Evolutionary conservation across 176 grass and related monocot species (phyloP).

Genomic region (Tillandsia leiboldiana): DNA sequence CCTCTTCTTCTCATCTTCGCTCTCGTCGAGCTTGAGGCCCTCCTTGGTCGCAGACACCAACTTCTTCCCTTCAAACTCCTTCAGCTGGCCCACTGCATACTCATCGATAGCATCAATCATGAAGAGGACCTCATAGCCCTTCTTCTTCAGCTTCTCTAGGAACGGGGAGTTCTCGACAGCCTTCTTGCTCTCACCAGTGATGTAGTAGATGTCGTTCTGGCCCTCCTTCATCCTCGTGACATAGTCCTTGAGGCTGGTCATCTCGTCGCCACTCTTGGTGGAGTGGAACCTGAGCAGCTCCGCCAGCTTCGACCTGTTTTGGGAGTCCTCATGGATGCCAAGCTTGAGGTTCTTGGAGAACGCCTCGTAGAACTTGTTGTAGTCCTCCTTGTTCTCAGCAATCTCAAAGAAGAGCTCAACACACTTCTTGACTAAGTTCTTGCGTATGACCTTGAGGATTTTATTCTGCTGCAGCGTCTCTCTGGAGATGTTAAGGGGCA

Average conservation of each 20-base stretch:
- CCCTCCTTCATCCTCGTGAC: constrained; percentile 99
- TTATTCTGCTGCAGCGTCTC: constrained; percentile 98
- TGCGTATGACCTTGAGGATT: constrained; percentile 89
- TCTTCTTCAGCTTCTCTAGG: constrained; percentile 95
- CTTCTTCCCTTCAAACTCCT: constrained; percentile 99
- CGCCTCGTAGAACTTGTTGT: constrained; percentile 94
- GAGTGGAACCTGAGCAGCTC: constrained; percentile 91
- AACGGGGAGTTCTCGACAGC: constrained; percentile 94
- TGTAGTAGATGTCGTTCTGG: constrained; percentile 94
- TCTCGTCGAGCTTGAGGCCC: constrained; percentile 90
- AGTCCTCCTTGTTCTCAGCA: constrained; percentile 97
- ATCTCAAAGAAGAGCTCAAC: constrained; percentile 96
- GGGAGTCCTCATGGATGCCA: constrained; percentile 75
- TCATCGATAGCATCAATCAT: constrained; percentile 94
- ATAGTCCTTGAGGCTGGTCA: constrained; percentile 96
- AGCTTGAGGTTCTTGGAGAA: constrained; percentile 99
- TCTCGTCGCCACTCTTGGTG: constrained; percentile 94
- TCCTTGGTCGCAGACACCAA: constrained; percentile 96
- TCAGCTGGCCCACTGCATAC: constrained; percentile 82
- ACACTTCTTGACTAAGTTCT: constrained; percentile 98
- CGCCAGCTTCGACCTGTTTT: constrained; percentile 80
- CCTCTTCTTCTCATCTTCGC: constrained; percentile 77
- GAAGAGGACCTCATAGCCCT: constrained; percentile 74
- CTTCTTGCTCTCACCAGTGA: constrained; percentile 99
- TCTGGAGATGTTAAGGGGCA: constrained; percentile 92